Evolutionary conservation across 768 basidiomycete genomes (phyloP).

Genomic region (Mycena amicta): DNA sequence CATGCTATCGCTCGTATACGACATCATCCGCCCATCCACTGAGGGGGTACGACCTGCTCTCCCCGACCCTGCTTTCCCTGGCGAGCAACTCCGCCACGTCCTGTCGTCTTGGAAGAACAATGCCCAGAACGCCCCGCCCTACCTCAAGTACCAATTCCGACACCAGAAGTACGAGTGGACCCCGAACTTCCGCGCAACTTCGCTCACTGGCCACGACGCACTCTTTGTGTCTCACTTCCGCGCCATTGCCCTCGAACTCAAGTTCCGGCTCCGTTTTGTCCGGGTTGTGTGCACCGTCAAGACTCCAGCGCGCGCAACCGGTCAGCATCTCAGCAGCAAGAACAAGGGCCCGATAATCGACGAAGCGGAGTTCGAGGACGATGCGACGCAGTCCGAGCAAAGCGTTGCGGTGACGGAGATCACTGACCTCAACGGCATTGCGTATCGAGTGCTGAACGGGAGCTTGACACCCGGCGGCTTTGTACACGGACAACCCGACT

Average conservation of each 20-base stretch:
- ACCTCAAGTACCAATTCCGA: too few species aligned
- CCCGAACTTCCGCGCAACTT: conserved; percentile 12
- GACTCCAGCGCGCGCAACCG: neutral
- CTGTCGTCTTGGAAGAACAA: neutral
- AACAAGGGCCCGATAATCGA: conserved; percentile 10
- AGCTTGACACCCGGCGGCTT: too few species aligned
- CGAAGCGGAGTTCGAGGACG: conserved; percentile 10
- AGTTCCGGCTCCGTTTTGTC: conserved; percentile 19
- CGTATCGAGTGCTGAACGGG: too few species aligned
- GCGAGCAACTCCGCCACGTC: neutral
- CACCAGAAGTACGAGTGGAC: conserved; percentile 8
- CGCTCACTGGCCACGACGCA: conserved; percentile 18
- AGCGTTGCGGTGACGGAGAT: too few species aligned
- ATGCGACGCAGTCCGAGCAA: too few species aligned
- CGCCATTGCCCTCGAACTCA: conserved; percentile 19
- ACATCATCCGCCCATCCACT: neutral
- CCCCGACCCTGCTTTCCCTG: neutral
- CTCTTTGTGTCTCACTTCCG: conserved; percentile 19
- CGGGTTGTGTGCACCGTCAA: conserved; percentile 3
- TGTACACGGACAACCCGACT: too few species aligned
- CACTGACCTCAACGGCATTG: too few species aligned
- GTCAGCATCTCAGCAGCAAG: too few species aligned
- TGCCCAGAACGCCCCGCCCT: too few species aligned
- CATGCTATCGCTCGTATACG: neutral
- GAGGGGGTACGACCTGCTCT: neutral